Evolutionary conservation across 2,329 filamentous ascomycete species (phyloP).

Genomic region (Stemphylium beticola): DNA sequence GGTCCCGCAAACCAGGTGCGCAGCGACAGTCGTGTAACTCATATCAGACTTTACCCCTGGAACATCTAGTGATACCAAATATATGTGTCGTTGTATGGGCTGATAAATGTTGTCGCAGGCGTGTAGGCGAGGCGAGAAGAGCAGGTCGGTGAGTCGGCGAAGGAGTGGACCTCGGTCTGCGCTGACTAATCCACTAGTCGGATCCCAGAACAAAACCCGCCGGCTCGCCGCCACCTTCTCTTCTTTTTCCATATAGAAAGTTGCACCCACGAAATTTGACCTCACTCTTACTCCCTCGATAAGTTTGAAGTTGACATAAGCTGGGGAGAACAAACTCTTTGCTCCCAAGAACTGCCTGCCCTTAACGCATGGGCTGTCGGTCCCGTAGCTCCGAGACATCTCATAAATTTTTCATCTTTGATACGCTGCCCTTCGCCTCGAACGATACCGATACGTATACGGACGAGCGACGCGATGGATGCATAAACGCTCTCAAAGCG

Average conservation of each 20-base stretch:
- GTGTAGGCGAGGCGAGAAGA: no score
- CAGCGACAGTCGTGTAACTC: no score
- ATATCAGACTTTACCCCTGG: no score
- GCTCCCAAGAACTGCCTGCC: slow-evolving; percentile 47
- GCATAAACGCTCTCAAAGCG: slow-evolving; percentile 50
- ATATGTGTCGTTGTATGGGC: no score
- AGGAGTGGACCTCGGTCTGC: background rate
- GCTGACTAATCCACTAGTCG: slow-evolving; percentile 2
- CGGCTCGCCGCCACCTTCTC: slow-evolving; percentile 8
- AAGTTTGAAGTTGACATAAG: slow-evolving; percentile 64
- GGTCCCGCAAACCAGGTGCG: no score
- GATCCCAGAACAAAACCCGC: slow-evolving; percentile 23
- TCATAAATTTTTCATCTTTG: slow-evolving; percentile 14
- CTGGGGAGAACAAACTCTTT: slow-evolving; percentile 57
- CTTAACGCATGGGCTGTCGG: slow-evolving; percentile 38
- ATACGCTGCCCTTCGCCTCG: slow-evolving; percentile 5
- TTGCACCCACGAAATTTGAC: slow-evolving; percentile 63
- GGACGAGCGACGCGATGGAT: slow-evolving; percentile 48
- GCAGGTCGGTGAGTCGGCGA: background rate
- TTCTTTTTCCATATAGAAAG: slow-evolving; percentile 44
- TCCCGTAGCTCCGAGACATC: slow-evolving; percentile 49
- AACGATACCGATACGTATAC: slow-evolving; percentile 15
- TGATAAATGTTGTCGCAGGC: no score
- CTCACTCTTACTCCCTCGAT: slow-evolving; percentile 54
- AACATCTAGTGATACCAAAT: no score